Base-by-base conservation (phyloP, 2,329 filamentous ascomycete species). In the Xylariaceae sp. region DNA sequence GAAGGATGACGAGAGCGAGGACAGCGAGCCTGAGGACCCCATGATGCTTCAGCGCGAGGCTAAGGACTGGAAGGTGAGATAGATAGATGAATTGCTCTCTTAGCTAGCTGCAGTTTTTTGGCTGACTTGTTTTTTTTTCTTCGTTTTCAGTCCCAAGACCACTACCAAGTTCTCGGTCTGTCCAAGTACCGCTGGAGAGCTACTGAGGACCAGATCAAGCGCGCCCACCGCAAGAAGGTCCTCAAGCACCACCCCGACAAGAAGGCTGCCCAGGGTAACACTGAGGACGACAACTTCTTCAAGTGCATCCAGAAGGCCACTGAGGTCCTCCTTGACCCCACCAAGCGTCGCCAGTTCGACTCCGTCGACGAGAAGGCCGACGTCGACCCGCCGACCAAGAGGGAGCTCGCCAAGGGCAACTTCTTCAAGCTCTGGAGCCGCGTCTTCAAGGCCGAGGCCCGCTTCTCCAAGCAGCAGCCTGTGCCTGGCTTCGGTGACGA, bases 251-350 rank as follows among this genome's bases (percentile, higher is more conserved):
- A 99, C 77, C 94, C 94, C 63, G 94, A 99, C 77, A 99, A 99
- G 88, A 96, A 95, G 81, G 94, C 95, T 13, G 94, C 94, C 34
- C 84, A 88, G 52, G 94, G 94, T 63, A 84, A 85, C 70, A 84
- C 85, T 68, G 92, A 97, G 71, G 93, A 97, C 77, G 94, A 99
- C 76, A 90, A 89, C 75, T 99, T 99, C 83, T 99, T 99, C 88
- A 99, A 99, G 84, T 99, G 95, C 78, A 99, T 99, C 76, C 95
- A 99, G 76, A 97, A 97, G 78, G 94, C 94, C 59, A 93, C 89
- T 70, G 94, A 99, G 72, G 84, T 97, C 55, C 88, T 99, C 15
- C 84, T 91, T 57, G 94, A 99, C 79, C 94, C 94, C 55, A 82
- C 87, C 74, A 95, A 91, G 80, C 90, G 94, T 63, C 88, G 92